Base-by-base conservation (phyloP, 352 stramenopile genomes). In the Thraustotheca clavata region DNA sequence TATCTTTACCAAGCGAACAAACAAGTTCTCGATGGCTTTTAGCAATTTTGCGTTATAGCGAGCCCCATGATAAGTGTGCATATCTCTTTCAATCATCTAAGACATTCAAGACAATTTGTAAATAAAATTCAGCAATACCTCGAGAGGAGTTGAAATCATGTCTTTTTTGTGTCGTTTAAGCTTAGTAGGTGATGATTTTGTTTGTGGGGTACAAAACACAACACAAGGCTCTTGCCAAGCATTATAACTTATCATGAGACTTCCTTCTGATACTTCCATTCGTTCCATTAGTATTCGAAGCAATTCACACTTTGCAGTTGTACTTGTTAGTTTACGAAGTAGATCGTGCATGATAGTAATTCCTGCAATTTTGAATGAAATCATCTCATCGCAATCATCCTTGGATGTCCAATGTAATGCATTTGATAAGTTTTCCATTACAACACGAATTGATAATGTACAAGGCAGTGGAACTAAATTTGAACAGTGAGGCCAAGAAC, bases 1-100 rank as follows among this genome's bases (percentile, higher is more conserved):
- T 38, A 84, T 49, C 16, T 76, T 72, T 18, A 74, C 63, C 22
- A 80, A 36, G 16, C 74, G 74, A 36, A 86, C 62, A 52, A 76
- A 86, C 16, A 86, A 63, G 52, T 84, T 86, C 46, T 86, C 77
- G n/a, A 84, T 59, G 4, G 71, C 43, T 49, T 74, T 69, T 11
- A 4, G 16, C 39, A 71, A 36, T 3, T 34, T 36, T 3, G 16
- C 7, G 26, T 65, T 40, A 26, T 65, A n/a, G 8, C 20, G 8
- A 24, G 40, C 18, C 2, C 57, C 57, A 24, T 55, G 32, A 26
- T 55, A 43, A 3, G 57, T 27, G 41, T 65, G 57, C 57, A 65
- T 55, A 33, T 65, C 57, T 2, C 31, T 40, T 33, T 65, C 57
- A 2, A 65, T 31, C 9, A 65, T 22, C 57, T 65, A 14, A n/a